Percentiles rank a stretch among this genome's conserved stretches.
Conservation (phyloP, 805 yeast species). For the Candida pseudoglaebosa region DNA sequence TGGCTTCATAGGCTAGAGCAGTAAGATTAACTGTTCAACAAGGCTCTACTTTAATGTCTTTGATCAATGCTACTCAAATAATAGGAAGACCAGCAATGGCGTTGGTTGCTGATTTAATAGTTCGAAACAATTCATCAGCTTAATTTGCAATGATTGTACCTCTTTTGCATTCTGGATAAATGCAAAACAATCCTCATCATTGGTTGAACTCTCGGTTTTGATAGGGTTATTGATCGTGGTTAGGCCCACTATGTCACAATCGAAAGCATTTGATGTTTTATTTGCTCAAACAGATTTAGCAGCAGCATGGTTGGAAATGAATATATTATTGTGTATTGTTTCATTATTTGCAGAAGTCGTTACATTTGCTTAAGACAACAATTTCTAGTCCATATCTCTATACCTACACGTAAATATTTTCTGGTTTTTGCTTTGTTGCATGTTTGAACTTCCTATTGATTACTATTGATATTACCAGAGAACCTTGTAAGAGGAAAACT, state of each 20-base stretch:
- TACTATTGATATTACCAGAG: too few species aligned
- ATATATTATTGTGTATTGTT: slow-evolving; percentile 23
- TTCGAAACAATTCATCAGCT: slow-evolving; percentile 33
- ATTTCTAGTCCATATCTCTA: slow-evolving; percentile 44
- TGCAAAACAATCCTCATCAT: slow-evolving; percentile 23
- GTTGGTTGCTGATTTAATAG: slow-evolving; percentile 38
- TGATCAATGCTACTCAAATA: slow-evolving; percentile 35
- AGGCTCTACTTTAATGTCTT: slow-evolving; percentile 23
- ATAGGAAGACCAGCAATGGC: slow-evolving; percentile 48
- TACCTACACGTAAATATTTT: slow-evolving; percentile 56
- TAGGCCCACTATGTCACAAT: slow-evolving; percentile 17
- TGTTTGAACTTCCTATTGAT: too few species aligned
- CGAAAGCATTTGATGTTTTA: slow-evolving; percentile 19
- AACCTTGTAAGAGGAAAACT: too few species aligned
- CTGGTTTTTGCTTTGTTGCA: slow-evolving; percentile 53
- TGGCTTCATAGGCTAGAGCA: slow-evolving; percentile 28
- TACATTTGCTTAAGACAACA: slow-evolving; percentile 31
- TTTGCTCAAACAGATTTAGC: slow-evolving; percentile 18
- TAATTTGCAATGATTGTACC: slow-evolving; percentile 20
- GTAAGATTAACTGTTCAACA: slow-evolving; percentile 34
- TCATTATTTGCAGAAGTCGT: slow-evolving; percentile 48
- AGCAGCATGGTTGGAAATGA: slow-evolving; percentile 35
- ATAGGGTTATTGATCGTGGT: slow-evolving; percentile 27
- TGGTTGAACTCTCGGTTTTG: slow-evolving; percentile 24
- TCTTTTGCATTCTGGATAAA: slow-evolving; percentile 35